These are phyloP conservation scores for Xylaria longipes DNA, from an alignment of 495 filamentous ascomycete genomes.

Conservation along the genomic window DNA sequence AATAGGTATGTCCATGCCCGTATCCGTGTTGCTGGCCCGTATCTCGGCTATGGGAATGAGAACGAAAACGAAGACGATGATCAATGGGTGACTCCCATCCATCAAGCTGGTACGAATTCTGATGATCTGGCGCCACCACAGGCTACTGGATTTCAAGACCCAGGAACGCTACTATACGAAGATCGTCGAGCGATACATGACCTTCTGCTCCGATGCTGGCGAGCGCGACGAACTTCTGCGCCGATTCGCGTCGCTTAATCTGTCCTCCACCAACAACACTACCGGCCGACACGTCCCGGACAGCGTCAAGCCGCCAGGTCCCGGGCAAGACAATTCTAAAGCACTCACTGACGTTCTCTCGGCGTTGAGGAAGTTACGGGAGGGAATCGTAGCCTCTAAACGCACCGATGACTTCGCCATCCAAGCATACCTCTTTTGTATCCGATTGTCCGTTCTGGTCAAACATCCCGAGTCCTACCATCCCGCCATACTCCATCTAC, in stretches of 20 bases:
- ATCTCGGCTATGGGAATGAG: neutral
- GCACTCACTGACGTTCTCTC: slow-evolving; percentile 59
- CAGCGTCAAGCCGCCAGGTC: slow-evolving; percentile 37
- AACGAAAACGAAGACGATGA: neutral
- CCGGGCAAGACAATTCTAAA: slow-evolving; percentile 36
- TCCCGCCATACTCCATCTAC: slow-evolving; percentile 80
- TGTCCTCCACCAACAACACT: slow-evolving; percentile 36
- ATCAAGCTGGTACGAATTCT: neutral
- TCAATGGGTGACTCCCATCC: neutral
- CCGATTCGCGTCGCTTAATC: slow-evolving; percentile 71
- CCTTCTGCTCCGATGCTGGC: slow-evolving; percentile 75
- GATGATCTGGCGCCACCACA: slow-evolving; percentile 38
- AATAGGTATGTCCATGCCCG: slow-evolving; percentile 58
- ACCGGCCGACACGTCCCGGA: slow-evolving; percentile 30
- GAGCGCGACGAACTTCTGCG: slow-evolving; percentile 72
- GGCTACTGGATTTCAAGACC: slow-evolving; percentile 73
- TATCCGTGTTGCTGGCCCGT: neutral
- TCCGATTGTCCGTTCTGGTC: slow-evolving; percentile 79
- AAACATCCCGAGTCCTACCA: slow-evolving; percentile 87
- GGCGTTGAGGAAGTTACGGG: slow-evolving; percentile 89
- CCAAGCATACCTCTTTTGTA: slow-evolving; percentile 78
- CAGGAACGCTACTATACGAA: slow-evolving; percentile 86
- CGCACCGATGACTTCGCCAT: slow-evolving; percentile 72
- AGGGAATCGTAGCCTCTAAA: slow-evolving; percentile 78
- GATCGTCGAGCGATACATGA: slow-evolving; percentile 85